These are phyloP conservation scores for Nothopassalora personata DNA, from an alignment of 2,329 filamentous ascomycete genomes.

Conservation along the genomic window DNA sequence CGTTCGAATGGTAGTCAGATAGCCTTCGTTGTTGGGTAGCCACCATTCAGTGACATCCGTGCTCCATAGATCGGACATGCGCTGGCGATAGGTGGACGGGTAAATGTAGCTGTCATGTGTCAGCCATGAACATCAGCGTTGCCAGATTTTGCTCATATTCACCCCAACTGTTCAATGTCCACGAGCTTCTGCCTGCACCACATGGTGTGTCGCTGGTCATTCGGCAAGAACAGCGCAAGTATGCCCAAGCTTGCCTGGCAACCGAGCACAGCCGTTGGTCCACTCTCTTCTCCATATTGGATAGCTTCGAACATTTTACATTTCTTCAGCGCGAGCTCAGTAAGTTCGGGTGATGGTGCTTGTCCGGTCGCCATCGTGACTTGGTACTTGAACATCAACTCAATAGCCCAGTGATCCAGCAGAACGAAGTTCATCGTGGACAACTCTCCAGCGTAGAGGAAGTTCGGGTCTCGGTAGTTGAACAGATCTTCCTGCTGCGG, in stretches of 20 bases:
- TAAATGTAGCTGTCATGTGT: constrained; percentile 67
- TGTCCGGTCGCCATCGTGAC: constrained; percentile 52
- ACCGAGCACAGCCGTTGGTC: constrained; percentile 64
- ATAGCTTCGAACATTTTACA: constrained; percentile 78
- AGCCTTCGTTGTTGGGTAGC: constrained; percentile 76
- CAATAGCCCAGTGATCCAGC: constrained; percentile 72
- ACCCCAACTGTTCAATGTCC: constrained; percentile 73
- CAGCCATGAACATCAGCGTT: constrained; percentile 3
- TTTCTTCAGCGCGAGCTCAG: constrained; percentile 59
- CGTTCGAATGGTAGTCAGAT: constrained; percentile 65
- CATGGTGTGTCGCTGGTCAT: constrained; percentile 63
- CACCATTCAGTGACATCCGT: constrained; percentile 77
- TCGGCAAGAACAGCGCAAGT: constrained; percentile 71
- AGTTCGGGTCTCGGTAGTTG: constrained; percentile 63
- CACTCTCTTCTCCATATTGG: constrained; percentile 63
- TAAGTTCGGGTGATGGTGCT: constrained; percentile 50
- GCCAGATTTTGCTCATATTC: constrained; percentile 32
- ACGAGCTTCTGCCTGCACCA: constrained; percentile 80
- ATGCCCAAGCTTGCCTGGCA: constrained; percentile 73
- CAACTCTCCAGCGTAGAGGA: constrained; percentile 64
- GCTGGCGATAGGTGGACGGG: constrained; percentile 64
- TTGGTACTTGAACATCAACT: constrained; percentile 76
- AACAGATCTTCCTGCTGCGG: constrained; percentile 58
- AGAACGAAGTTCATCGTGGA: constrained; percentile 70
- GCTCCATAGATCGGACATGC: constrained; percentile 71